Percentiles rank a stretch among this genome's conserved stretches.
Evolutionary conservation across 2,329 filamentous ascomycete species (phyloP).

Genomic region (Seiridium unicorne): DNA sequence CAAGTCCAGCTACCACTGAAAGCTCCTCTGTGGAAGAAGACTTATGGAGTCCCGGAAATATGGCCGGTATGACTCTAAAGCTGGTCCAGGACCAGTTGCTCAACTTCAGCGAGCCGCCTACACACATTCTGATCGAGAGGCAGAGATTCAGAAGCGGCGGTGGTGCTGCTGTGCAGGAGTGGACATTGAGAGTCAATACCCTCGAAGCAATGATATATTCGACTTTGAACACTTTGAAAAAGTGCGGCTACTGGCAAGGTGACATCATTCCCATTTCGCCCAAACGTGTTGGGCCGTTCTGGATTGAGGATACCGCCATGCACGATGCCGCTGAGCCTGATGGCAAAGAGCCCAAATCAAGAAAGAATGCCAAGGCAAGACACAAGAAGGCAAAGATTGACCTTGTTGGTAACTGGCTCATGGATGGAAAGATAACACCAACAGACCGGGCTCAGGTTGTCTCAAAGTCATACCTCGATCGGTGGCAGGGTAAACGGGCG

Average conservation of each 20-base stretch:
- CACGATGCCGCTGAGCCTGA: slow-evolving; percentile 9
- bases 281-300: slow-evolving; percentile 53
- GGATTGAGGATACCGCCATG: slow-evolving; percentile 29
- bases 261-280: slow-evolving; percentile 51
- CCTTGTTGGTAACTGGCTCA: slow-evolving; percentile 56
- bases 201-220: slow-evolving; percentile 81
- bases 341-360: slow-evolving; percentile 11
- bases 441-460: slow-evolving; percentile 10
- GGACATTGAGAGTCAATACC: slow-evolving; percentile 80
- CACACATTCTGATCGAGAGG: slow-evolving; percentile 67
- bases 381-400: slow-evolving; percentile 54
- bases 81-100: slow-evolving; percentile 36
- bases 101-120: slow-evolving; percentile 48
- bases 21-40: slow-evolving; percentile 11
- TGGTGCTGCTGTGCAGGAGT: slow-evolving; percentile 67
- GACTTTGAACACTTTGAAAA: slow-evolving; percentile 55
- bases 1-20: neutral
- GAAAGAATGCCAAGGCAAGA: slow-evolving; percentile 14
- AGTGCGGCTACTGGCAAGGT: slow-evolving; percentile 40
- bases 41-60: slow-evolving; percentile 30
- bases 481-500: slow-evolving; percentile 14
- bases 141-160: slow-evolving; percentile 64
- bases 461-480: slow-evolving; percentile 12
- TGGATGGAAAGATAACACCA: slow-evolving; percentile 14
- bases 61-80: slow-evolving; percentile 30